phyloP scores from a whole-genome alignment of 2,329 filamentous ascomycete genomes.

The Beauveria sp. region DNA sequence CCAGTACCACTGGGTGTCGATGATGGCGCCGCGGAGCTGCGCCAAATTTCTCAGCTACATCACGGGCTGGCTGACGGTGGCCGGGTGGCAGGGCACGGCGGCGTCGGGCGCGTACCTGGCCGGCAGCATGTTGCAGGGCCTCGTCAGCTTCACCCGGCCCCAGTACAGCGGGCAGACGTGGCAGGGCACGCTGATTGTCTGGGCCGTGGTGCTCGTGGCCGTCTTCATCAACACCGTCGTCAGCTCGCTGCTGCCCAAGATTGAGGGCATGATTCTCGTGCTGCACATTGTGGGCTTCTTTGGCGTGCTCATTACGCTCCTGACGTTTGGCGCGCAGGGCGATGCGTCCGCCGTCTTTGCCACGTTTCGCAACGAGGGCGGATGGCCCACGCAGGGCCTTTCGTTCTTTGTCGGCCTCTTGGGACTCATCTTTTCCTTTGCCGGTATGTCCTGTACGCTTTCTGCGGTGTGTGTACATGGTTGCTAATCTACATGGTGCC shows the following conservation, averaged over 20 bases:
- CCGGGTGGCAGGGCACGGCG: conserved; percentile 34
- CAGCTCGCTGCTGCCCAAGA: conserved; percentile 23
- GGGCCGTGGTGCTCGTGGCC: conserved; percentile 34
- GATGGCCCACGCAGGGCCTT: conserved; percentile 5
- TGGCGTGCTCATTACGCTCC: conserved; percentile 29
- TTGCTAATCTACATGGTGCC: not conserved
- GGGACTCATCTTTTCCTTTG: conserved; percentile 2
- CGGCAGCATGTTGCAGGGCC: conserved; percentile 39
- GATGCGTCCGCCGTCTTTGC: conserved; percentile 21
- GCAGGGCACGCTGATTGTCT: conserved; percentile 24
- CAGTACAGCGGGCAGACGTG: conserved; percentile 24
- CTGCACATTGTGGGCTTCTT: conserved; percentile 39
- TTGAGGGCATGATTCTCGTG: conserved; percentile 34
- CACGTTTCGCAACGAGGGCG: conserved; percentile 6
- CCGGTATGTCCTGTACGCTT: not conserved
- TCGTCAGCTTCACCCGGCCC: conserved; percentile 32
- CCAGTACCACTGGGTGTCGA: conserved; percentile 54
- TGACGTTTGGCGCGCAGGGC: conserved; percentile 21
- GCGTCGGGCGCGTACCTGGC: conserved; percentile 32
- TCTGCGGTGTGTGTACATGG: not conserved
- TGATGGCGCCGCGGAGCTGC: conserved; percentile 37
- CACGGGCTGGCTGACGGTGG: conserved; percentile 39
- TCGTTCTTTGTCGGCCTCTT: conserved; percentile 5
- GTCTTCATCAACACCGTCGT: conserved; percentile 29
- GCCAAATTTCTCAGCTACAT: conserved; percentile 49